Evolutionary conservation across 2,329 filamentous ascomycete genomes (phyloP).

Genomic region (Colletotrichum sp.): DNA sequence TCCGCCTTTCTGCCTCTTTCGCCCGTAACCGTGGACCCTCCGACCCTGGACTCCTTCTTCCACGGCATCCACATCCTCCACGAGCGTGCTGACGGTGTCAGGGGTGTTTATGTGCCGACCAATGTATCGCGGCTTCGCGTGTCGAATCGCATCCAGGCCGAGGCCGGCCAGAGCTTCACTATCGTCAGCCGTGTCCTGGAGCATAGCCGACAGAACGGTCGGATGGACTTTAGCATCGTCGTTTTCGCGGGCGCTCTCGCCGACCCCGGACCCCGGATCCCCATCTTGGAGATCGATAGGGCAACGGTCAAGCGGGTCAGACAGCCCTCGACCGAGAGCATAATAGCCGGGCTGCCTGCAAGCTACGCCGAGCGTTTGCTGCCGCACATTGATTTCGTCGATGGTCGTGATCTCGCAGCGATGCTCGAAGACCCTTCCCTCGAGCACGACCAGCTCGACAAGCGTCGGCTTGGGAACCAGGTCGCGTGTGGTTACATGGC

Average conservation of each 20-base stretch:
- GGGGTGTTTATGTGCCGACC: slow-evolving; percentile 28
- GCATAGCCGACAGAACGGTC: slow-evolving; percentile 28
- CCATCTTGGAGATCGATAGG: neutral
- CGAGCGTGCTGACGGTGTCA: neutral
- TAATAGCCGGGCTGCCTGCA: slow-evolving; percentile 24
- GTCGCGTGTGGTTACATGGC: slow-evolving; percentile 25
- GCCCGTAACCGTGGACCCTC: slow-evolving; percentile 28
- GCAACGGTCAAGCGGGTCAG: neutral
- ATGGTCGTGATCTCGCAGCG: slow-evolving; percentile 25
- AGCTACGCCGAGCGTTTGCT: slow-evolving; percentile 30
- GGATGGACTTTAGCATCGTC: slow-evolving; percentile 28
- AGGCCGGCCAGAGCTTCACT: slow-evolving; percentile 21
- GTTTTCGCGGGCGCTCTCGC: slow-evolving; percentile 21
- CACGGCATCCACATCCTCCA: slow-evolving; percentile 22
- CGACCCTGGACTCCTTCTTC: slow-evolving; percentile 32
- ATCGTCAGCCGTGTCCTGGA: slow-evolving; percentile 28
- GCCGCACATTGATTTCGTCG: slow-evolving; percentile 24
- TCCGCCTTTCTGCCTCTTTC: slow-evolving; percentile 22
- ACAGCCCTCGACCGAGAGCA: neutral
- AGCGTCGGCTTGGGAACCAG: slow-evolving; percentile 20
- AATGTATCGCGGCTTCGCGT: slow-evolving; percentile 32
- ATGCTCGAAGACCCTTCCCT: slow-evolving; percentile 31
- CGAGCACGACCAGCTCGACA: slow-evolving; percentile 25
- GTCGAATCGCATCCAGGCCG: slow-evolving; percentile 30
- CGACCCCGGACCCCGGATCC: neutral